Evolutionary conservation across 805 yeast genomes (phyloP).

Genomic region (Spathaspora hagerdaliae): DNA sequence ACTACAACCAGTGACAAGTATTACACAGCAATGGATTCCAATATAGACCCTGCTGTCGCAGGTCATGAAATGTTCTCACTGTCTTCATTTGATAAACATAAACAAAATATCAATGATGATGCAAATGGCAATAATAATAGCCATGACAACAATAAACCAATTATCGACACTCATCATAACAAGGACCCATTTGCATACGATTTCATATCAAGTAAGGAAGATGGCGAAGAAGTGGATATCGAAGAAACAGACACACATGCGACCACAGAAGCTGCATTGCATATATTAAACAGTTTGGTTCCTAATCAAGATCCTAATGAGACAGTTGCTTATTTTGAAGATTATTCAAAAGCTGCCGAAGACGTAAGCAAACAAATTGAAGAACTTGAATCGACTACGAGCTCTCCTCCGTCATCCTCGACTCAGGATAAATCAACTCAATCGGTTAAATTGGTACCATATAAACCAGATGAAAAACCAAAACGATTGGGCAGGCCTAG

Average conservation of each 20-base stretch:
- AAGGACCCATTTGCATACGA: background rate
- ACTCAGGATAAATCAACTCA: background rate
- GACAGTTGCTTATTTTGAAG: background rate
- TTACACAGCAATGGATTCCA: constrained; percentile 2
- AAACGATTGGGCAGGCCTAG: constrained; percentile 36
- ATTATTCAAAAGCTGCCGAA: background rate
- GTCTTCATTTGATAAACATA: too few species aligned
- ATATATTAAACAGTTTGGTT: background rate
- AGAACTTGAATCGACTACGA: background rate
- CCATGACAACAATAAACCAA: background rate
- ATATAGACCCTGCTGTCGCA: constrained; percentile 4
- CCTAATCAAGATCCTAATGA: background rate
- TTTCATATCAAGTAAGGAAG: background rate
- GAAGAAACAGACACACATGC: background rate
- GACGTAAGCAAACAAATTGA: background rate
- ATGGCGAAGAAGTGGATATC: background rate
- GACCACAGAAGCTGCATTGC: constrained; percentile 1
- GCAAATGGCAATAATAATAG: background rate
- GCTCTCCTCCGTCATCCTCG: background rate
- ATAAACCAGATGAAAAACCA: constrained; percentile 27
- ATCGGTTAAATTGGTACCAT: constrained; percentile 21
- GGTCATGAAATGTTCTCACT: background rate
- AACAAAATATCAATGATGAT: background rate
- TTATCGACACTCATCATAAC: background rate
- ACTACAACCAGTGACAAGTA: too few species aligned